Evolutionary conservation across 148 eudicot species (phyloP).

Genomic region (Amaranthus cruentus): DNA sequence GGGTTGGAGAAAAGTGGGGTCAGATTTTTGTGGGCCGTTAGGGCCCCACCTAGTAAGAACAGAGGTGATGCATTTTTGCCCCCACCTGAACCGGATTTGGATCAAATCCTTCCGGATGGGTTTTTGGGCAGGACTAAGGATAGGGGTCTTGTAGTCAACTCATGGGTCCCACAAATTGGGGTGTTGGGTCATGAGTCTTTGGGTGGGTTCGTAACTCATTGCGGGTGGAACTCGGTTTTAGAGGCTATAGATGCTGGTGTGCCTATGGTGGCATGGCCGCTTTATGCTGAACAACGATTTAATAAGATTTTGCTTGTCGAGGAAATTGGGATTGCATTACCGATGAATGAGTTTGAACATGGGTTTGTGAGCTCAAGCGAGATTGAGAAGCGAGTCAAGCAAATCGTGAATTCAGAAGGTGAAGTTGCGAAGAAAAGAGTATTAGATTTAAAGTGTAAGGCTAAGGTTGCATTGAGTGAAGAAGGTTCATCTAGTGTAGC

Average conservation of each 20-base stretch:
- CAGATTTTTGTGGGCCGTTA: constrained; percentile 14
- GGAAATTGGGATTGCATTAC: constrained; percentile 34
- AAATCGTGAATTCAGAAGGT: constrained; percentile 32
- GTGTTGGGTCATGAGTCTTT: constrained; percentile 33
- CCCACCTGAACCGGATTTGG: constrained; percentile 30
- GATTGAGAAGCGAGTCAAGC: constrained; percentile 36
- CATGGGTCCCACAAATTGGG: constrained; percentile 45
- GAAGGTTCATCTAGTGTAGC: neutral
- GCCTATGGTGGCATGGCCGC: constrained; percentile 56
- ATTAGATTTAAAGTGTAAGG: constrained; percentile 12
- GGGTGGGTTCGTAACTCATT: constrained; percentile 55
- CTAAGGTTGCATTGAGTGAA: constrained; percentile 22
- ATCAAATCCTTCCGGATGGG: constrained; percentile 31
- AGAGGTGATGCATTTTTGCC: constrained; percentile 11
- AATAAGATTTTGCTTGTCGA: constrained; percentile 42
- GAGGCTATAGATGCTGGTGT: constrained; percentile 42
- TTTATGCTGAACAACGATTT: constrained; percentile 45
- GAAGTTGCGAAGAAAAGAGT: constrained; percentile 28
- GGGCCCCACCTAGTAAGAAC: neutral
- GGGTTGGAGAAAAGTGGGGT: constrained; percentile 7
- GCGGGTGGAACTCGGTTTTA: constrained; percentile 57
- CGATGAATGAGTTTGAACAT: constrained; percentile 27
- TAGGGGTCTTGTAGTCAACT: constrained; percentile 37
- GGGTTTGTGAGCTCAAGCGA: constrained; percentile 35
- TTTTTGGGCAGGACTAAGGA: constrained; percentile 38